Evolutionary conservation across 768 basidiomycete species (phyloP).

Genomic region (Agrocybe pediades): DNA sequence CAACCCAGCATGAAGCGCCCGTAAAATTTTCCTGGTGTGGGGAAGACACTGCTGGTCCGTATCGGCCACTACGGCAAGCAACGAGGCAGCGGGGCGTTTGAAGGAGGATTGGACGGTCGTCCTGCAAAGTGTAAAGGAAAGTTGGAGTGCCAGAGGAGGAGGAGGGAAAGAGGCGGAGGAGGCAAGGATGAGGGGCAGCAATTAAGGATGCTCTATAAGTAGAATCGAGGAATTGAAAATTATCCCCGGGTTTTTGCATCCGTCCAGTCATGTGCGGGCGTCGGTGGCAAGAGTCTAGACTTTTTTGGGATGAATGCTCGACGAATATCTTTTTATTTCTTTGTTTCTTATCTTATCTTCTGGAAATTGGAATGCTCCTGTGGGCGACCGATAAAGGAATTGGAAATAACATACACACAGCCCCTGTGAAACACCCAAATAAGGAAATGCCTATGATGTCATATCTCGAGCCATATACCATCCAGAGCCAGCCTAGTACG

Average conservation of each 20-base stretch:
- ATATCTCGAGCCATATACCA: conserved; percentile 6
- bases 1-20: background rate
- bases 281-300: too few relatives aligned
- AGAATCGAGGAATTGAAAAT: conserved; percentile 13
- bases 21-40: background rate
- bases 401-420: background rate
- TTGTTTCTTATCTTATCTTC: background rate
- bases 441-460: conserved; percentile 16
- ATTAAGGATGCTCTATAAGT: conserved; percentile 16
- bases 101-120: background rate
- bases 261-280: conserved; percentile 5
- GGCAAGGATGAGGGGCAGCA: conserved; percentile 1
- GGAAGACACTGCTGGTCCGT: background rate
- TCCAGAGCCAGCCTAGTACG: conserved; percentile 4
- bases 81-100: background rate
- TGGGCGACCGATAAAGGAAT: background rate
- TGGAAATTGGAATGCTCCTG: background rate
- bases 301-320: too few relatives aligned
- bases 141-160: background rate
- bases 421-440: too few relatives aligned
- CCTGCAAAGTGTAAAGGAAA: too few relatives aligned
- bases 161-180: conserved; percentile 7
- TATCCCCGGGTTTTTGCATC: conserved; percentile 14
- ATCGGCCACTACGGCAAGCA: background rate
- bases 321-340: too few relatives aligned